Evolutionary conservation across 192 early-diverging fungal species (phyloP).

Genomic region (Entomortierella parvispora): DNA sequence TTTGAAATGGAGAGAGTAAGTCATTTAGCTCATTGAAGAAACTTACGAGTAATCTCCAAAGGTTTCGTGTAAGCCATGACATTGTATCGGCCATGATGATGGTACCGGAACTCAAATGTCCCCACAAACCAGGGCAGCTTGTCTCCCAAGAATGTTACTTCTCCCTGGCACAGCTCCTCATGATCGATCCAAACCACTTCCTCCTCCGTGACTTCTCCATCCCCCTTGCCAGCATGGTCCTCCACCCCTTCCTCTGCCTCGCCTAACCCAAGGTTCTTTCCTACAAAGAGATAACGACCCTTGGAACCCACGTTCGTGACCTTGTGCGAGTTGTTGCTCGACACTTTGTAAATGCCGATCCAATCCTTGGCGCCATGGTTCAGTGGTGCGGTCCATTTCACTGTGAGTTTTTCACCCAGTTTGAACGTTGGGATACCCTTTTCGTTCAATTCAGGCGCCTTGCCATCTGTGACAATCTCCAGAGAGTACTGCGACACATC

Average conservation of each 20-base stretch:
- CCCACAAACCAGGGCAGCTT: slow-evolving; percentile 87
- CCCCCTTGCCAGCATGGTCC: slow-evolving; percentile 54
- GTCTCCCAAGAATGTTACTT: slow-evolving; percentile 64
- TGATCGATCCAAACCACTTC: slow-evolving; percentile 45
- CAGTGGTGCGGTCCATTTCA: slow-evolving; percentile 77
- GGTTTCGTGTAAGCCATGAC: slow-evolving; percentile 80
- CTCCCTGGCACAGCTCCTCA: slow-evolving; percentile 38
- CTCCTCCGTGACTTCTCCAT: slow-evolving; percentile 37
- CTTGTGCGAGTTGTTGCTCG: slow-evolving; percentile 75
- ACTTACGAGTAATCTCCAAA: slow-evolving; percentile 81
- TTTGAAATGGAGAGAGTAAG: background rate
- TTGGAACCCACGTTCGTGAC: slow-evolving; percentile 82
- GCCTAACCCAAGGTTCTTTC: slow-evolving; percentile 53
- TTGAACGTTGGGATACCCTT: slow-evolving; percentile 49
- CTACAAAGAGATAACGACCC: slow-evolving; percentile 75
- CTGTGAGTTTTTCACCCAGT: slow-evolving; percentile 79
- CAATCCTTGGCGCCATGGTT: slow-evolving; percentile 84
- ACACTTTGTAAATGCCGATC: slow-evolving; percentile 91
- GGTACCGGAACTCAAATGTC: slow-evolving; percentile 90
- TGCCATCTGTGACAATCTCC: slow-evolving; percentile 6
- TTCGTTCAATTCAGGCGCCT: background rate
- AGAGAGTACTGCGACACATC: slow-evolving; percentile 57
- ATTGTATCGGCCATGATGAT: slow-evolving; percentile 86
- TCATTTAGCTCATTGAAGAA: too few relatives aligned
- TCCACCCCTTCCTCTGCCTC: slow-evolving; percentile 58